Percentiles rank a stretch among this genome's conserved stretches.
Conservation (phyloP, 2,329 filamentous ascomycete genomes). For the Ascochyta rabiei region DNA sequence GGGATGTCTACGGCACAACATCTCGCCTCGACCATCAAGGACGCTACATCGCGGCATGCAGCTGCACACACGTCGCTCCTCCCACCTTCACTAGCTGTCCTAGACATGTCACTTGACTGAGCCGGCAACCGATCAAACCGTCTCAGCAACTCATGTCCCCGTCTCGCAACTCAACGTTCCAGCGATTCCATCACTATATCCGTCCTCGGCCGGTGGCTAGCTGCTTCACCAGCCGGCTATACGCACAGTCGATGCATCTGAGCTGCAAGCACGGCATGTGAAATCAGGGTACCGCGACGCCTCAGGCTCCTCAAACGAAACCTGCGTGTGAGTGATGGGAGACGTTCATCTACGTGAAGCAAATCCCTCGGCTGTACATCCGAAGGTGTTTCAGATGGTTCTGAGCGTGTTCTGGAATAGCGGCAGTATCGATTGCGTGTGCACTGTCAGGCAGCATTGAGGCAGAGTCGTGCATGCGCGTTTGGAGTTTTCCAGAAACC, state of each 20-base stretch:
- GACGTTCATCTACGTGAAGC: constrained; percentile 1
- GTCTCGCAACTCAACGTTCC: neutral
- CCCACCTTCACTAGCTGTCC: neutral
- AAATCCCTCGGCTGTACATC: neutral
- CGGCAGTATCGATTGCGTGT: neutral
- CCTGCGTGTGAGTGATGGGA: neutral
- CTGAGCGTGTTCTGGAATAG: neutral
- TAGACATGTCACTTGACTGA: neutral
- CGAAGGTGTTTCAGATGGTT: neutral
- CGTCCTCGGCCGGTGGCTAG: neutral
- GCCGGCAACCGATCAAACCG: neutral
- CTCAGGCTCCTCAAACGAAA: constrained; percentile 1
- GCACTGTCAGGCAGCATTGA: neutral
- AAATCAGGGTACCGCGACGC: neutral
- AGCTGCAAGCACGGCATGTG: neutral
- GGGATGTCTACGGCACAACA: neutral
- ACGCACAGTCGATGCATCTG: neutral
- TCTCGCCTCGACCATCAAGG: neutral
- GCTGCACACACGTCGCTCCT: neutral
- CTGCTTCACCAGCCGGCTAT: neutral
- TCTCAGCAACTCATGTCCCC: constrained; percentile 6
- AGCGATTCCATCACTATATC: neutral
- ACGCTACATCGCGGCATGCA: neutral
- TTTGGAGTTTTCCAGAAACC: too few species aligned
- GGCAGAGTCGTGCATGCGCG: too few species aligned